These are phyloP conservation scores for Apiosordaria backusii DNA, from an alignment of 495 filamentous ascomycete species.

Conservation along the genomic window DNA sequence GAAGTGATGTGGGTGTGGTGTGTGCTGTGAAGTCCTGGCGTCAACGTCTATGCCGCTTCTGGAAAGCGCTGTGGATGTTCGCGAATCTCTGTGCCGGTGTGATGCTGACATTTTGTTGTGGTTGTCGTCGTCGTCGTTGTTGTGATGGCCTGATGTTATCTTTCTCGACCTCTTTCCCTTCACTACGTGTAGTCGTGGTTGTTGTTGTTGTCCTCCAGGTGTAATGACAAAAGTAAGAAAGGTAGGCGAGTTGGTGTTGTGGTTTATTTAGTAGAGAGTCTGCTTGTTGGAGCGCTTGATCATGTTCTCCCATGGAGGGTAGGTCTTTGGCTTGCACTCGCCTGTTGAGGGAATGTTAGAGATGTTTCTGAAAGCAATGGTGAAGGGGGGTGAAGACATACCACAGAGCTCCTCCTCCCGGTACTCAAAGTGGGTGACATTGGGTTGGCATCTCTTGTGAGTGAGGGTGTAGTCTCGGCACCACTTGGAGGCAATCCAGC, in stretches of 20 bases:
- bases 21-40: neutral
- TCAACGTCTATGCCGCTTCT: neutral
- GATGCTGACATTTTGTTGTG: too few species aligned
- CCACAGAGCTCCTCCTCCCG: constrained; percentile 33
- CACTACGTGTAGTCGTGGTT: neutral
- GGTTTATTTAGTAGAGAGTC: constrained; percentile 21
- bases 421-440: constrained; percentile 42
- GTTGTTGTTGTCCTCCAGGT: neutral
- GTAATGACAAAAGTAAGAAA: neutral
- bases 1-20: neutral
- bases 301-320: constrained; percentile 38
- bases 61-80: neutral
- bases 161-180: neutral
- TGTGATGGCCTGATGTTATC: neutral
- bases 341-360: constrained; percentile 25
- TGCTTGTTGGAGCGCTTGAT: constrained; percentile 37
- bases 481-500: constrained; percentile 44
- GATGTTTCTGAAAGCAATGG: neutral
- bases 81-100: neutral
- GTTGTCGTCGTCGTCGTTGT: neutral
- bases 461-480: constrained; percentile 39
- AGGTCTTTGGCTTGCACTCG: constrained; percentile 38
- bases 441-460: constrained; percentile 41
- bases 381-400: constrained; percentile 21
- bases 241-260: neutral